phyloP scores from a whole-genome alignment of 108 stramenopile species.

The Pseudonitzschia multiseries region DNA sequence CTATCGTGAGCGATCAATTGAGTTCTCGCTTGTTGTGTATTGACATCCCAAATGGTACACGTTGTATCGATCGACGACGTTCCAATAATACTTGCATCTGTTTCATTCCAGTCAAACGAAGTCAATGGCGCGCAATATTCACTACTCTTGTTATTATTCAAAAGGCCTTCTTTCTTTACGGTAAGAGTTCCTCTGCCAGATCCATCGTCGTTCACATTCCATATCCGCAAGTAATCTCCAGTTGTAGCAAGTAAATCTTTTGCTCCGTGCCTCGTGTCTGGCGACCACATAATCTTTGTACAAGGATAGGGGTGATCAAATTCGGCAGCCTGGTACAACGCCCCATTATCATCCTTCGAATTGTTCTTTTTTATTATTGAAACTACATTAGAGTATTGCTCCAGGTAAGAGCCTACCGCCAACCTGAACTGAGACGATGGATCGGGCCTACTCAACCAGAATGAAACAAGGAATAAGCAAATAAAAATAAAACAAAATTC shows the following conservation, averaged over 20 bases:
- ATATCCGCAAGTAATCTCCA: slow-evolving; percentile 95
- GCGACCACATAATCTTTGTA: slow-evolving; percentile 91
- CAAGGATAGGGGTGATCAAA: slow-evolving; percentile 96
- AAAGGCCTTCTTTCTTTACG: slow-evolving; percentile 79
- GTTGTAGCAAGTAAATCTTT: slow-evolving; percentile 95
- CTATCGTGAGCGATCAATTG: slow-evolving; percentile 99
- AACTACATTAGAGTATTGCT: slow-evolving; percentile 97
- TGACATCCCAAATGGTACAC: slow-evolving; percentile 98
- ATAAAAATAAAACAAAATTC: background rate
- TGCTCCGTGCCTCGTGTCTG: slow-evolving; percentile 49
- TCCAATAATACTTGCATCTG: slow-evolving; percentile 84
- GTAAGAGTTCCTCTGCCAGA: slow-evolving; percentile 36
- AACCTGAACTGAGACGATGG: slow-evolving; percentile 82
- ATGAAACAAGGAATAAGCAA: slow-evolving; percentile 6
- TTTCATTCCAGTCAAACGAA: slow-evolving; percentile 97
- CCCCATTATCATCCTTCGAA: slow-evolving; percentile 11
- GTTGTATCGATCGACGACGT: slow-evolving; percentile 97
- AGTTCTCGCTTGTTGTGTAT: slow-evolving; percentile 79
- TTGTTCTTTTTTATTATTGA: slow-evolving; percentile 62
- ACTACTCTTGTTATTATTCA: slow-evolving; percentile 95
- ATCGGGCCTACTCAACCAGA: slow-evolving; percentile 44
- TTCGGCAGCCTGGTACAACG: slow-evolving; percentile 40
- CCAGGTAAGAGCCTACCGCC: slow-evolving; percentile 95
- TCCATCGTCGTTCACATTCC: slow-evolving; percentile 74
- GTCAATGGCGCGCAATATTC: slow-evolving; percentile 98